Conservation (phyloP, 169 alveolate genomes). For the Plasmodium adleri region DNA sequence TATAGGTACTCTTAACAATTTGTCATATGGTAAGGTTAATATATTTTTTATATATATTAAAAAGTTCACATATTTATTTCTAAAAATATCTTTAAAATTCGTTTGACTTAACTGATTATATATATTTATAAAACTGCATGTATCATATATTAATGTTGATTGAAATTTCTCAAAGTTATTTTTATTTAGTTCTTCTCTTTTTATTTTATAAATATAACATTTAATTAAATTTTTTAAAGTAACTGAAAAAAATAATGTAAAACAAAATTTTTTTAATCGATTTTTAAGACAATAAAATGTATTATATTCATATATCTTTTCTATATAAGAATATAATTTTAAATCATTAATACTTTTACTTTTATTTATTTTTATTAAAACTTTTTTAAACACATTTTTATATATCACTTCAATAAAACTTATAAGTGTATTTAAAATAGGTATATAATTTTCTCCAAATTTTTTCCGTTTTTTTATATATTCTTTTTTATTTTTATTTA, state of each 20-base stretch:
- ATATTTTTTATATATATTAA: conserved; percentile 41
- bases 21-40: conserved; percentile 42
- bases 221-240: conserved; percentile 71
- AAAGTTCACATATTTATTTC: conserved; percentile 55
- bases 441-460: conserved; percentile 1
- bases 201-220: conserved; percentile 65
- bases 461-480: not conserved
- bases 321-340: conserved; percentile 58
- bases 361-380: conserved; percentile 37
- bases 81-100: conserved; percentile 42
- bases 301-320: conserved; percentile 36
- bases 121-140: conserved; percentile 71
- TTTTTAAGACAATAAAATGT: conserved; percentile 59
- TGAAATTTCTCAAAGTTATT: conserved; percentile 54
- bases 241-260: conserved; percentile 47
- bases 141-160: conserved; percentile 64
- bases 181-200: conserved; percentile 44
- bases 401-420: conserved; percentile 47
- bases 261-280: conserved; percentile 57
- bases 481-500: conserved; percentile 6
- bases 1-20: conserved; percentile 21
- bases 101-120: conserved; percentile 33
- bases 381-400: conserved; percentile 63
- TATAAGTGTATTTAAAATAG: conserved; percentile 21
- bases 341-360: conserved; percentile 65